Evolutionary conservation across 768 basidiomycete genomes (phyloP).

Genomic region (Boletus rufocinnamomeus): DNA sequence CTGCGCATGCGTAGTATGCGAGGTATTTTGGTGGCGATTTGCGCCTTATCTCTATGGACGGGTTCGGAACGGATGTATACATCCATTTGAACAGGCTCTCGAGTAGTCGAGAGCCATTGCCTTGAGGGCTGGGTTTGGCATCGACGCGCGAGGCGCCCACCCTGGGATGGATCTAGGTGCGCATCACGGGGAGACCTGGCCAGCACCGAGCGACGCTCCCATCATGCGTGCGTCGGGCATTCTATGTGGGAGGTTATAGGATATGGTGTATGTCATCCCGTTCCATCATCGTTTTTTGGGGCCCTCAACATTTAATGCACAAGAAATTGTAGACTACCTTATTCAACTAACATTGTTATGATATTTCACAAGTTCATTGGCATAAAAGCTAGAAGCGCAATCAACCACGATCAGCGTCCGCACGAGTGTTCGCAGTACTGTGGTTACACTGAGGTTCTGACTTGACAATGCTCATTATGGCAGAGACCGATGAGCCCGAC

Average conservation of each 20-base stretch:
- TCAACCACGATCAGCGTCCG: background rate
- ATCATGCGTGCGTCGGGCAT: background rate
- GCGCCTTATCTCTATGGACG: conserved; percentile 95
- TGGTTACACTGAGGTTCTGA: background rate
- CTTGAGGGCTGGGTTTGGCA: conserved; percentile 10
- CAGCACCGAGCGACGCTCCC: background rate
- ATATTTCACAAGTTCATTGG: conserved; percentile 1
- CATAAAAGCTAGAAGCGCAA: background rate
- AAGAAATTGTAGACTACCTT: conserved; percentile 7
- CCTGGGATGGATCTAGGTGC: background rate
- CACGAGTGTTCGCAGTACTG: background rate
- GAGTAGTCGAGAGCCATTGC: conserved; percentile 38
- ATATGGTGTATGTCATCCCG: conserved; percentile 8
- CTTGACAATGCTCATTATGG: background rate
- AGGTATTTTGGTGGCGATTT: conserved; percentile 95
- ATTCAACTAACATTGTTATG: background rate
- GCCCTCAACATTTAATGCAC: background rate
- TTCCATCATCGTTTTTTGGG: background rate
- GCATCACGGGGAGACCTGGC: background rate
- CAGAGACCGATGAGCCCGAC: background rate
- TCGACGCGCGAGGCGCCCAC: background rate
- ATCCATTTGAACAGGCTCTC: conserved; percentile 88
- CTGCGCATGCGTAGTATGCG: conserved; percentile 61
- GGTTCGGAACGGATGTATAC: conserved; percentile 94
- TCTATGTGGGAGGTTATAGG: background rate